phyloP scores from a whole-genome alignment of 345 rosid species.

The Barbarea vulgaris region DNA sequence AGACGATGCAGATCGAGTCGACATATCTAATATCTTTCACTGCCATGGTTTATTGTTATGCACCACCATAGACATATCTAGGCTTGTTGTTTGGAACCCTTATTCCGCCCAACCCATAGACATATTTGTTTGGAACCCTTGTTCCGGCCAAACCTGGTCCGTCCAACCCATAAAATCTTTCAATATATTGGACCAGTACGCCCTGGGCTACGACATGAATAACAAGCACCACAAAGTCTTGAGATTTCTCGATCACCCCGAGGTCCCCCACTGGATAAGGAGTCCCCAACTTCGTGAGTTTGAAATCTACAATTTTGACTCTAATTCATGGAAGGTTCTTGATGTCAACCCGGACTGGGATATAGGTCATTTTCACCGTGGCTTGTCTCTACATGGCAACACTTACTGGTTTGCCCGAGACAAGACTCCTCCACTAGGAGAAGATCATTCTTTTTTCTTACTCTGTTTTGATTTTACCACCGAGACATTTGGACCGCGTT shows the following conservation, averaged over 20 bases:
- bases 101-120: background rate
- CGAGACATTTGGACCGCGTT: background rate
- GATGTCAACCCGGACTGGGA: background rate
- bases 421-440: background rate
- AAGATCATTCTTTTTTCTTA: background rate
- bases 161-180: background rate
- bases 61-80: background rate
- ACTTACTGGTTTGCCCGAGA: slow-evolving; percentile 2
- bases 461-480: background rate
- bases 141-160: background rate
- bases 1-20: background rate
- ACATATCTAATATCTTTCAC: background rate
- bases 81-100: slow-evolving; percentile 1
- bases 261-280: background rate
- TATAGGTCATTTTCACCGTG: background rate
- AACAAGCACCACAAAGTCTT: background rate
- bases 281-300: background rate
- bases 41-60: background rate
- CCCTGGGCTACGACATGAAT: background rate
- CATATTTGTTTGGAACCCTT: background rate
- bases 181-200: background rate
- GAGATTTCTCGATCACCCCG: background rate
- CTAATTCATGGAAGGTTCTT: background rate
- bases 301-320: background rate
- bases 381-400: background rate